Conservation (phyloP, 352 stramenopile genomes). For the Pythium sp. region DNA sequence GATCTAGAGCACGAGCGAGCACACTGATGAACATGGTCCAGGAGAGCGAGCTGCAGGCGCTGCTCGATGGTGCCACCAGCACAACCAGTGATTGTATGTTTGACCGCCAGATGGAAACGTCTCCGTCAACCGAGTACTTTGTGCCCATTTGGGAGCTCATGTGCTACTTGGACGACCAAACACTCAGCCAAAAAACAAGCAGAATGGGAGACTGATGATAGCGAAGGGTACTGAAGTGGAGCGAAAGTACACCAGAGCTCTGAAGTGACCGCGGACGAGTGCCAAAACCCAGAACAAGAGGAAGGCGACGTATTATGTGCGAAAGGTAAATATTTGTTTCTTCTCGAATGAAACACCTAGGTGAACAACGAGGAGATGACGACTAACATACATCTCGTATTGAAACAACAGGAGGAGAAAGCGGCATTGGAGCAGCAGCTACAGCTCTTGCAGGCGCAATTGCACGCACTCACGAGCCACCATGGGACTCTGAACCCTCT, state of each 20-base stretch:
- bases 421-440: conserved; percentile 2
- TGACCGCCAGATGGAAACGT: neutral
- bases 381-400: neutral
- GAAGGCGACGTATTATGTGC: neutral
- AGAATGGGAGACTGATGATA: neutral
- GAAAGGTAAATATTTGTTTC: neutral
- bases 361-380: too few relatives aligned
- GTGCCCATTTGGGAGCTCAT: neutral
- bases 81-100: neutral
- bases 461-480: neutral
- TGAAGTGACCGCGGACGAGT: neutral
- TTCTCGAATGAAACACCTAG: neutral
- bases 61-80: neutral
- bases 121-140: neutral
- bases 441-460: neutral
- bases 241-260: neutral
- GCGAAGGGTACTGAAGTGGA: neutral
- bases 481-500: neutral
- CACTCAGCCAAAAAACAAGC: neutral
- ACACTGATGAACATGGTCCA: neutral
- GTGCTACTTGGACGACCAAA: neutral
- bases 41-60: neutral
- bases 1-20: neutral
- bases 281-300: neutral
- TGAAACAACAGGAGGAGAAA: conserved; percentile 8